Conservation (phyloP, 164 flowering plant genomes). For the Malania oleifera region DNA sequence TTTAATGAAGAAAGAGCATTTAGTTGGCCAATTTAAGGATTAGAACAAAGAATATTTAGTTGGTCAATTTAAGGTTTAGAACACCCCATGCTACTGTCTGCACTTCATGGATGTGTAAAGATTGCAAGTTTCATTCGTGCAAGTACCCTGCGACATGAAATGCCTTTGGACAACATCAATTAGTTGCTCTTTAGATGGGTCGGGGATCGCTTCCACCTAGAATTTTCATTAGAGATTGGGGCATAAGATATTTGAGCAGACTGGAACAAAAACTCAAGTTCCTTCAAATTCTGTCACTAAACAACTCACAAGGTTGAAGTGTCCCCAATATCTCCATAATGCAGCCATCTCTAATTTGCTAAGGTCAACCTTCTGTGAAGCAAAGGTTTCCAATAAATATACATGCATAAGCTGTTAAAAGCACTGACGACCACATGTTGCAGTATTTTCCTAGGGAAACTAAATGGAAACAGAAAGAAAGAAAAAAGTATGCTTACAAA, state of each 20-base stretch:
- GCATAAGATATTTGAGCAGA: not conserved
- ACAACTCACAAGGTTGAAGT: conserved; percentile 94
- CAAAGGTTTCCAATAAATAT: not conserved
- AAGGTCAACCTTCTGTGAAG: conserved; percentile 73
- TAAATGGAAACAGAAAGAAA: not conserved
- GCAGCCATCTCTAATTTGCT: conserved; percentile 87
- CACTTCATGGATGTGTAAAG: too few species aligned
- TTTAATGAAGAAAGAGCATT: too few species aligned
- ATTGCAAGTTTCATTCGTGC: not conserved
- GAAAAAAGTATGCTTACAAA: not conserved
- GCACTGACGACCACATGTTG: too few species aligned
- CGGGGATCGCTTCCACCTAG: conserved; percentile 71
- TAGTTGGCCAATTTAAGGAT: too few species aligned
- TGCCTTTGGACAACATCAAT: conserved; percentile 87
- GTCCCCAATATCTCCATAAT: conserved; percentile 86
- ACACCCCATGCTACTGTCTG: too few species aligned
- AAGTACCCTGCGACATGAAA: conserved; percentile 90
- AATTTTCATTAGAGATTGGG: not conserved
- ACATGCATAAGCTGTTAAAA: not conserved
- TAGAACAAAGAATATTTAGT: too few species aligned
- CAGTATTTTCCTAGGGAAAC: not conserved
- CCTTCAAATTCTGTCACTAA: not conserved
- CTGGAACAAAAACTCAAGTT: not conserved
- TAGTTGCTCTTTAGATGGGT: conserved; percentile 85
- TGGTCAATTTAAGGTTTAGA: too few species aligned